Evolutionary conservation across 805 yeast genomes (phyloP).

Genomic region (Candida odintsovae): DNA sequence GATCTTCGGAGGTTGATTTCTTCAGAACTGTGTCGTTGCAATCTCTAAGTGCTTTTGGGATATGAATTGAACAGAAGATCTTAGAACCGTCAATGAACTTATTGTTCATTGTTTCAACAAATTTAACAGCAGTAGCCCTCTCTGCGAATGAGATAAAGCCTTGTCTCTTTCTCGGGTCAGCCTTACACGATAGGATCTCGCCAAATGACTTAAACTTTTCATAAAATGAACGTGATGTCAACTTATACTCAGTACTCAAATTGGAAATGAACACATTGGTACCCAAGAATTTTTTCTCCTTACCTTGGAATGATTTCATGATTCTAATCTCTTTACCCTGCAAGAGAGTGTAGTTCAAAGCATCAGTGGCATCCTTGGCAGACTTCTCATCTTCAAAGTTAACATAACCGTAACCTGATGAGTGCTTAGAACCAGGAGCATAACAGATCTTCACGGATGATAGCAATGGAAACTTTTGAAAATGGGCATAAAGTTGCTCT

Average conservation of each 20-base stretch:
- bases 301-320: slow-evolving; percentile 49
- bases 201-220: slow-evolving; percentile 45
- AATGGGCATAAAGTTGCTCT: slow-evolving; percentile 36
- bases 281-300: slow-evolving; percentile 33
- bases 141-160: slow-evolving; percentile 36
- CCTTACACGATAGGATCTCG: slow-evolving; percentile 36
- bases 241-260: slow-evolving; percentile 22
- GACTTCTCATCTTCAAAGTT: slow-evolving; percentile 46
- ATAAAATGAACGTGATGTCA: slow-evolving; percentile 41
- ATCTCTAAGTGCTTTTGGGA: slow-evolving; percentile 22
- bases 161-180: slow-evolving; percentile 31
- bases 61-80: slow-evolving; percentile 36
- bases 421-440: slow-evolving; percentile 44
- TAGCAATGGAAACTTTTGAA: slow-evolving; percentile 39
- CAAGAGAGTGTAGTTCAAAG: slow-evolving; percentile 44
- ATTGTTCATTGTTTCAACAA: slow-evolving; percentile 28
- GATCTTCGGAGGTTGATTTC: neutral
- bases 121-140: slow-evolving; percentile 28
- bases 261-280: slow-evolving; percentile 47
- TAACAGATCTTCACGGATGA: slow-evolving; percentile 56
- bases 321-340: slow-evolving; percentile 42
- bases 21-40: neutral
- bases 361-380: slow-evolving; percentile 51
- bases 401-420: slow-evolving; percentile 72
- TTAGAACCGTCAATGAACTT: slow-evolving; percentile 24